Percentiles rank a stretch among this genome's conserved stretches.
Evolutionary conservation across 2,329 filamentous ascomycete species (phyloP).

Genomic region (Aureobasidium sp.): DNA sequence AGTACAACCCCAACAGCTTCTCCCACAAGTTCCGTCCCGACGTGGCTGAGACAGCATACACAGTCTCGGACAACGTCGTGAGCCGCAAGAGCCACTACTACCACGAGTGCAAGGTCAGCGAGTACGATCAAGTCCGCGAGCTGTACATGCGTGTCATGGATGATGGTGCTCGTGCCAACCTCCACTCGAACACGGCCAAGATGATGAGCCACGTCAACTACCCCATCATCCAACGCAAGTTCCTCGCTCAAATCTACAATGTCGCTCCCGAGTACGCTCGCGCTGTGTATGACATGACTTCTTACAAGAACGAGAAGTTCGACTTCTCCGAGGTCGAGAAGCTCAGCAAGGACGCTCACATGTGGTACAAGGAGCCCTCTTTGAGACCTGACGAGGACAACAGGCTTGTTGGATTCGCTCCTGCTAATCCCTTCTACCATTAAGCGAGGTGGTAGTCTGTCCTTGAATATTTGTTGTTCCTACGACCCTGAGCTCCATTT

Average conservation of each 20-base stretch:
- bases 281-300: constrained; percentile 39
- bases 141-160: constrained; percentile 46
- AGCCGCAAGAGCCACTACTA: constrained; percentile 49
- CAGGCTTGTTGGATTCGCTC: constrained; percentile 33
- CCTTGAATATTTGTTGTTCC: neutral
- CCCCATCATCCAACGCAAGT: constrained; percentile 36
- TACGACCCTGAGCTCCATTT: neutral
- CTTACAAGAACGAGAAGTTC: constrained; percentile 38
- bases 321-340: constrained; percentile 41
- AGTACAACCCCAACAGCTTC: constrained; percentile 49
- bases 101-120: constrained; percentile 47
- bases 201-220: constrained; percentile 26
- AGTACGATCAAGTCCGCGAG: constrained; percentile 46
- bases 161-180: constrained; percentile 37
- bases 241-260: constrained; percentile 47
- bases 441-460: neutral
- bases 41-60: constrained; percentile 44
- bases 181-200: constrained; percentile 44
- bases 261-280: constrained; percentile 43
- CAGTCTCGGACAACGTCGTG: constrained; percentile 44
- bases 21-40: constrained; percentile 47
- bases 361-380: constrained; percentile 41
- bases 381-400: constrained; percentile 37
- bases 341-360: constrained; percentile 38
- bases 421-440: constrained; percentile 12